Percentiles rank a stretch among this genome's conserved stretches.
These are phyloP conservation scores for Filobasidium floriforme DNA, from an alignment of 768 basidiomycete species.

Conservation along the genomic window DNA sequence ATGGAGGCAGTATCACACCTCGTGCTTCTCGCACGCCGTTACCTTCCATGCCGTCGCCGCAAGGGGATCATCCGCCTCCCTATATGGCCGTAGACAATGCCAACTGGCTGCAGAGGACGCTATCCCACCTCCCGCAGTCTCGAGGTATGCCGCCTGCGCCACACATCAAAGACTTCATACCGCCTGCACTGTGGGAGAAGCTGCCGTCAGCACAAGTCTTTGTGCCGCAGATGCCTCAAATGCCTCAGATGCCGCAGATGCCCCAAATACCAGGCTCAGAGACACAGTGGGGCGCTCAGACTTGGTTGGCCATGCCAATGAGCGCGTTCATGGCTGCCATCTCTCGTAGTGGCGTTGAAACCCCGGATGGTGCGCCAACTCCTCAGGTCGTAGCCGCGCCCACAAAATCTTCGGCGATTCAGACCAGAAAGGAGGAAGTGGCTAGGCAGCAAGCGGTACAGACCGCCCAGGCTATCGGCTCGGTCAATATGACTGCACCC, in stretches of 20 bases:
- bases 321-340: constrained; percentile 21
- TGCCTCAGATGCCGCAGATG: background rate
- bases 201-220: constrained; percentile 28
- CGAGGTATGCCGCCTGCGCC: constrained; percentile 22
- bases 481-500: constrained; percentile 4
- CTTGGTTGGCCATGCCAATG: constrained; percentile 26
- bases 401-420: background rate
- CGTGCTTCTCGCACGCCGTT: constrained; percentile 8
- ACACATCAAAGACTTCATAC: constrained; percentile 26
- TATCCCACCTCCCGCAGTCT: constrained; percentile 29
- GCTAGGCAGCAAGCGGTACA: background rate
- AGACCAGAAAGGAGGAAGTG: background rate
- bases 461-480: background rate
- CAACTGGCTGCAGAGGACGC: constrained; percentile 33
- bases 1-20: constrained; percentile 12
- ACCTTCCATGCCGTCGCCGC: background rate
- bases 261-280: background rate
- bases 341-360: background rate
- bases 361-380: background rate
- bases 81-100: constrained; percentile 28
- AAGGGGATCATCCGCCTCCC: constrained; percentile 35
- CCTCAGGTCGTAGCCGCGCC: background rate
- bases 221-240: constrained; percentile 16
- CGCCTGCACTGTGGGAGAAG: constrained; percentile 31
- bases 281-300: constrained; percentile 18